Percentiles rank a stretch among this genome's conserved stretches.
Conservation (phyloP, 768 basidiomycete species). For the Mycena olivaceomarginata region DNA sequence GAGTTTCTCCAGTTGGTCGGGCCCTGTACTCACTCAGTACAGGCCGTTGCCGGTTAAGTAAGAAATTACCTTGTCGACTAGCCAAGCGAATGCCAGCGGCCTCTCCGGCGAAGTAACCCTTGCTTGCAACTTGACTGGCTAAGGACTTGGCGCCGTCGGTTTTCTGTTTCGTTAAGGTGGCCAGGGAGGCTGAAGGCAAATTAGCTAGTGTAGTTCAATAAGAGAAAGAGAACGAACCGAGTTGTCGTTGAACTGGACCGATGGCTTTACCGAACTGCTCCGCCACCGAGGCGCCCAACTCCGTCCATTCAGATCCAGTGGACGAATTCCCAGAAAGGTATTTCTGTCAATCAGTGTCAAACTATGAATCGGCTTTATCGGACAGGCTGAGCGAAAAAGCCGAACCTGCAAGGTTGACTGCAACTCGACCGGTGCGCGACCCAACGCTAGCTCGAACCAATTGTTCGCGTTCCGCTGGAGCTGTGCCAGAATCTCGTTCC, state of each 20-base stretch:
- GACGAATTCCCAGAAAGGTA: slow-evolving; percentile 88
- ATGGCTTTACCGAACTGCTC: slow-evolving; percentile 90
- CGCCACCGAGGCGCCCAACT: slow-evolving; percentile 94
- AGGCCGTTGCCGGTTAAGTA: neutral
- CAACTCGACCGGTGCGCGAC: slow-evolving; percentile 93
- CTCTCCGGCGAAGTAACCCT: slow-evolving; percentile 94
- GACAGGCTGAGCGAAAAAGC: slow-evolving; percentile 27
- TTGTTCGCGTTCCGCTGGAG: slow-evolving; percentile 82
- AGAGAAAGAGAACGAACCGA: slow-evolving; percentile 69
- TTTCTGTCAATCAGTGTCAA: slow-evolving; percentile 70
- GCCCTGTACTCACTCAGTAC: slow-evolving; percentile 59
- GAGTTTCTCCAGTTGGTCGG: slow-evolving; percentile 75
- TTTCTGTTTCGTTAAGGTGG: slow-evolving; percentile 76
- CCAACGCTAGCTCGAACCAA: slow-evolving; percentile 93
- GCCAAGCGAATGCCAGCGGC: slow-evolving; percentile 87
- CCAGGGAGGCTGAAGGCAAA: slow-evolving; percentile 68
- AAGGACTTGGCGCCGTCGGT: slow-evolving; percentile 90
- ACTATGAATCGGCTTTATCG: slow-evolving; percentile 4
- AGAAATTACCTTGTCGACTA: slow-evolving; percentile 74
- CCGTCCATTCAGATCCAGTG: slow-evolving; percentile 84
- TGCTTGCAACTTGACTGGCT: slow-evolving; percentile 91
- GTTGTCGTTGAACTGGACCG: slow-evolving; percentile 84
- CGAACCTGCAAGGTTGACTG: slow-evolving; percentile 93
- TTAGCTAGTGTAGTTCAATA: neutral
- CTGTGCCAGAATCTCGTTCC: slow-evolving; percentile 89